Base-by-base conservation (phyloP, 345 rosid species). In the Geranium brycei region DNA sequence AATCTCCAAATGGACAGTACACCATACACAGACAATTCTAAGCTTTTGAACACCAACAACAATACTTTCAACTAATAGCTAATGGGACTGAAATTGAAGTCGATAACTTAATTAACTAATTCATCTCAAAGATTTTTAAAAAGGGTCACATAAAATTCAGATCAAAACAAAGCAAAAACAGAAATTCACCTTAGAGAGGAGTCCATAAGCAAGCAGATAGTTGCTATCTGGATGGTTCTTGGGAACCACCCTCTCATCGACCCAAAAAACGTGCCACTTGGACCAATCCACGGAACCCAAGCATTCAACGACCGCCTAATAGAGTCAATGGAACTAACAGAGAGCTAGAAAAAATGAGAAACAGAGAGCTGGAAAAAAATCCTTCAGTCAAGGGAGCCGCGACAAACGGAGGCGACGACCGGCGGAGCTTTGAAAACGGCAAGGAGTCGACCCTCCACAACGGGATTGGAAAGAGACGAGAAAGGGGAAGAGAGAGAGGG, bases 191-290 rank as follows among this genome's bases (percentile, higher is more conserved):
- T 83, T 76, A 19, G 85, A 79, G 1, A 91, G 85, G 28, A 91
- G 81, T 12, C 75, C 69, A 28, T 66, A 77, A 23, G 98, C 95
- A 0, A 86, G 82, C 75, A 84, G 89, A 76, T 89, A 92, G 80
- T 92, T 92, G 58, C 95, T 85, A 68, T 92, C 96, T 0, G 59
- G 84, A 40, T 89, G 96, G 76, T 83, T 72, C 78, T 83, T 89
- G 0, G 96, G 96, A 68, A 92, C 95, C 66, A 92, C 95, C 18
- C 93, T 79, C 75, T 92, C 98, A 47, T 92, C 98, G 6, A 83
- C 84, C 98, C 98, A 92, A 64, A 92, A 89, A 13, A 92, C 80
- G 60, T 83, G 91, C 95, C 98, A 92, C 65, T 75, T 87, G 41
- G 85, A 78, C 98, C 98, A 92, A 5, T 89, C 92, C 19, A 92